Base-by-base conservation (phyloP, 768 basidiomycete genomes). In the Sistotremastrum niveocremeum region DNA sequence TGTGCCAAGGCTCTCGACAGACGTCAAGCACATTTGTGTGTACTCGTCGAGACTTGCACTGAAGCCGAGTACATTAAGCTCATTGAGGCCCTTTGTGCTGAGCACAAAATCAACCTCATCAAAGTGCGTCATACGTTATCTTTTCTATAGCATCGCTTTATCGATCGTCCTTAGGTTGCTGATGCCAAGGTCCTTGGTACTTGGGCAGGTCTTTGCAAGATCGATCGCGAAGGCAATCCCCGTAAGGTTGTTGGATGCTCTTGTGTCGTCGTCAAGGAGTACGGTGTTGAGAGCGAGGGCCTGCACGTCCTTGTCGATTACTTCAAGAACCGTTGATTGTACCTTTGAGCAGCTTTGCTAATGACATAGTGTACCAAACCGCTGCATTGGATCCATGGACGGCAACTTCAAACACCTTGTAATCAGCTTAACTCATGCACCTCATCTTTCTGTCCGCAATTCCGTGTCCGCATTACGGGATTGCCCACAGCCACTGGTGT, bases 11-110 rank as follows among this genome's bases (percentile, higher is more conserved):
- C 94, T 50, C 76, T 99, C 55, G 94, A 99, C 77, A 95, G 91
- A 73, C 84, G 91, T 58, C 88, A 93, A 74, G 94, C 93, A 46
- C 94, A 98, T 67, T 75, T 98, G 41, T 98, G 94, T 69, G 93
- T 99, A 50, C 83, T 99, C 59, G 93, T 97, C 63, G 94, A 99
- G 79, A 90, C 90, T 47, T 95, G 91, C 76, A 91, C 86, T 45
- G 94, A 98, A 71, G 87, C 93, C 55, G 94, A 97, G 70, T 98
- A 99, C 77, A 87, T 95, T 79, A 98, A 97, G 74, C 88, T 99
- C 72, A 95, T 99, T 56, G 93, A 97, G 71, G 94, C 94, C 42
- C 89, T 99, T 62, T 98, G 94, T 64, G 85, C 89, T 52, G 91
- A 95, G 72, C 93, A 98, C 81, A 94, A 93, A 69, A 97, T 98